A percentile compares a stretch with the other conserved stretches of the same genome.
phyloP scores from a whole-genome alignment of 768 basidiomycete species.

The Lentinula raphanica region DNA sequence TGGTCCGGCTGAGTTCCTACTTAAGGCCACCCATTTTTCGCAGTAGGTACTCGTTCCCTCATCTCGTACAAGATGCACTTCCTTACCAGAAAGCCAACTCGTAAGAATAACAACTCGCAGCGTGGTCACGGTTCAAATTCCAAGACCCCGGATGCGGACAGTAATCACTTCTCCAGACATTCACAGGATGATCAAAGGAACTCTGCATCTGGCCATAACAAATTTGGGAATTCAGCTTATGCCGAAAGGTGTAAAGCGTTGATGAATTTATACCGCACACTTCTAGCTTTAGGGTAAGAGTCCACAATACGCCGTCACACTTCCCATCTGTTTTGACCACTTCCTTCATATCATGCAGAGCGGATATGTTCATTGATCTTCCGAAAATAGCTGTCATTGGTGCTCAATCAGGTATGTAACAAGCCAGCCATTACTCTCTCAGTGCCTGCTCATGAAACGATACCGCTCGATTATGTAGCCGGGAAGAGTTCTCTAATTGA shows the following conservation, averaged over 20 bases:
- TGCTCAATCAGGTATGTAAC: conserved; percentile 37
- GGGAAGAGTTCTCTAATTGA: conserved; percentile 41
- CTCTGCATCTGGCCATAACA: not conserved
- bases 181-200: not conserved
- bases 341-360: conserved; percentile 19
- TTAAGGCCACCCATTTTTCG: no score
- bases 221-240: conserved; percentile 16
- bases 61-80: not conserved
- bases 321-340: not conserved
- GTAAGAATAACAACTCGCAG: not conserved
- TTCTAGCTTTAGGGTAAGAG: conserved; percentile 28
- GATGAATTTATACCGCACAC: conserved; percentile 25
- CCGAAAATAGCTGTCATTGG: conserved; percentile 38
- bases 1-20: not conserved
- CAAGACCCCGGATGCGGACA: no score
- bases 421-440: no score
- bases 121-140: no score
- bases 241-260: conserved; percentile 26
- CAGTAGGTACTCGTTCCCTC: not conserved
- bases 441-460: no score
- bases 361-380: conserved; percentile 19
- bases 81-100: not conserved
- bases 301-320: not conserved
- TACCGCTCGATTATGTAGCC: conserved; percentile 17
- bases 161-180: no score